Evolutionary conservation across 345 rosid species (phyloP), one percentile per base, ranked within the genome.

Genomic region (Eucalyptus paniculata): DNA sequence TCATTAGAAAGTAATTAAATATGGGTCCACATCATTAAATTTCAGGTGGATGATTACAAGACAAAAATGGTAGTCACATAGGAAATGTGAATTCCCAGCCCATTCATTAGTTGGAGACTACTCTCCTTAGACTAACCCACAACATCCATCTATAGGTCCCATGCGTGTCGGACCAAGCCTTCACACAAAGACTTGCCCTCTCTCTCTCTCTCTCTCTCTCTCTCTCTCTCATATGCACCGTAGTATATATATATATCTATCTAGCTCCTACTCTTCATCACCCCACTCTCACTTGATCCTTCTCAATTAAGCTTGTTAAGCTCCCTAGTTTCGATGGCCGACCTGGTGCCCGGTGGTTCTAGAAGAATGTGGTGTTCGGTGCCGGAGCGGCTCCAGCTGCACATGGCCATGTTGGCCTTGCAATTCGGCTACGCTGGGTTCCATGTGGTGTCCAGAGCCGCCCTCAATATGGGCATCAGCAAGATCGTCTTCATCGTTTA

Each of bases 391-490:
- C 88, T 94, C 58, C 98, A 97, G 92, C 98, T 97, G 92, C 99
- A 97, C 94, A 19, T 92, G 95, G 99, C 99, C 92, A 97, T 97
- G 99, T 91, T 97, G 93, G 94, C 98, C 94, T 92, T 97, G 92
- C 99, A 97, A 94, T 96, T 97, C 89, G 99, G 99, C 13, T 97
- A 97, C 40, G 99, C 99, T 7, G 99, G 99, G 2, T 97, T 97
- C 94, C 99, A 97, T 86, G 99, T 97, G 12, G 98, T 97, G 40
- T 97, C 99, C 8, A 92, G 99, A 89, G 99, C 98, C 90, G 99
- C 99, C 93, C 98, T 97, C 54, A 97, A 97, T 89, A 97, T 97
- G 99, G 99, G 99, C 88, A 93, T 97, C 50, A 97, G 99, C 93
- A 97, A 95, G 91, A 96, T 97, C 67, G 99, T 97, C 69, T 97